Evolutionary conservation across 2,329 filamentous ascomycete species (phyloP).

Genomic region (Botryosphaeria dothidea): DNA sequence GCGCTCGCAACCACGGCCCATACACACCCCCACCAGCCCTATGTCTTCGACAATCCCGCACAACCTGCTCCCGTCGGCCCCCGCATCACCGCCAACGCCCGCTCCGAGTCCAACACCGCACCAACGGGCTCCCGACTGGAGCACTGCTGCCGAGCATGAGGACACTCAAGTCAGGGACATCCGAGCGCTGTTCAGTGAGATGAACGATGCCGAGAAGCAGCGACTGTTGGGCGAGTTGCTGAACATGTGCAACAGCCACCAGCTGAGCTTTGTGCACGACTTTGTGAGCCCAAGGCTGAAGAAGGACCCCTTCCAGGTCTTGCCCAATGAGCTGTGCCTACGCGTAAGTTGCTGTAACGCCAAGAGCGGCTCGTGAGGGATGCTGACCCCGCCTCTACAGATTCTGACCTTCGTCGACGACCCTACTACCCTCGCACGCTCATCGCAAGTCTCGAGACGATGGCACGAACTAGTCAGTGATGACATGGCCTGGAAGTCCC

Average conservation of each 20-base stretch:
- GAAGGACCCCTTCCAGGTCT: conserved; percentile 89
- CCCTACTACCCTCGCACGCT: conserved; percentile 86
- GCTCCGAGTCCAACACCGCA: conserved; percentile 66
- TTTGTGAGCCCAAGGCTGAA: conserved; percentile 93
- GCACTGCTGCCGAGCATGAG: conserved; percentile 74
- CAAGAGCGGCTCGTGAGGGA: background rate
- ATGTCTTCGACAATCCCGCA: conserved; percentile 54
- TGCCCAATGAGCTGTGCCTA: conserved; percentile 91
- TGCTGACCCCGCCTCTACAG: conserved; percentile 47
- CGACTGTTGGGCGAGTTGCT: conserved; percentile 83
- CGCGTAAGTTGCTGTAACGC: conserved; percentile 60
- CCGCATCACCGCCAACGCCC: conserved; percentile 67
- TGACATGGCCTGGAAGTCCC: conserved; percentile 96
- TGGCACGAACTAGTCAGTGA: conserved; percentile 94
- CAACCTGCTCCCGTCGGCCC: conserved; percentile 64
- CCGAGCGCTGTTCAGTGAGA: conserved; percentile 75
- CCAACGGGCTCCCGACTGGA: conserved; percentile 70
- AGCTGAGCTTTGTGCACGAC: conserved; percentile 93
- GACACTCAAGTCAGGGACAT: conserved; percentile 80
- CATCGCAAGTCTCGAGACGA: conserved; percentile 91
- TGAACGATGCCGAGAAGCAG: conserved; percentile 74
- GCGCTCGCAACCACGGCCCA: conserved; percentile 44
- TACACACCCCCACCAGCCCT: conserved; percentile 54
- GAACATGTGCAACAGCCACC: conserved; percentile 91
- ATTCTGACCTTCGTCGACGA: conserved; percentile 97